phyloP scores from a whole-genome alignment of 176 grass and related monocot genomes.

The Typha latifolia region DNA sequence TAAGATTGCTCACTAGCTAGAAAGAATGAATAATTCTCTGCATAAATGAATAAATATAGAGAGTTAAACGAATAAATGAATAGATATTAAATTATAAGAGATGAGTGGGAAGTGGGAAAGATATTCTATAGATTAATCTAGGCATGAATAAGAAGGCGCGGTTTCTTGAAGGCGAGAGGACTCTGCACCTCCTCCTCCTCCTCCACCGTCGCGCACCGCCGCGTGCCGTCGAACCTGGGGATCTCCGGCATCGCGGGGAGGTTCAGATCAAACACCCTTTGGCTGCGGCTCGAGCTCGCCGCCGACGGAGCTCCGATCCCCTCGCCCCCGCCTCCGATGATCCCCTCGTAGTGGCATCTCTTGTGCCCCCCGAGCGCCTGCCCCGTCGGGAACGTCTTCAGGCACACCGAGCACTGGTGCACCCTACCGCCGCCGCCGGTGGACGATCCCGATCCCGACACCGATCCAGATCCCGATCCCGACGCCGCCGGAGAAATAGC shows the following conservation, averaged over 20 bases:
- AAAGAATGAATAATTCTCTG: background rate
- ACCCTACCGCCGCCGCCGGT: background rate
- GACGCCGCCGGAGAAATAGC: background rate
- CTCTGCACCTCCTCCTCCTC: constrained; percentile 82
- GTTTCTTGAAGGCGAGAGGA: constrained; percentile 74
- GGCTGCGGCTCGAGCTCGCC: constrained; percentile 4
- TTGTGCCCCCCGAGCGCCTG: constrained; percentile 2
- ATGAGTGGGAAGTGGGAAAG: background rate
- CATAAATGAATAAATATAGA: too few species aligned
- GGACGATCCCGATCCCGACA: background rate
- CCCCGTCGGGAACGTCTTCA: background rate
- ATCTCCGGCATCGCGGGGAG: constrained; percentile 46
- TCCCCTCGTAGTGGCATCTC: background rate
- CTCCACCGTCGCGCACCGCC: background rate
- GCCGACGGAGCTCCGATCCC: background rate
- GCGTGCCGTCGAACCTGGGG: constrained; percentile 6
- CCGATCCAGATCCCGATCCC: background rate
- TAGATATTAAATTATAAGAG: background rate
- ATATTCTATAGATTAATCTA: constrained; percentile 7
- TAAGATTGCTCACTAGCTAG: background rate
- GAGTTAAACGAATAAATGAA: background rate
- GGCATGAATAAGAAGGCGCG: constrained; percentile 52
- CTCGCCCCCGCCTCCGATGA: background rate
- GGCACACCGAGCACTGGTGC: background rate
- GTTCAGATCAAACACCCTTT: constrained; percentile 57